Base-by-base conservation (phyloP, 2,329 filamentous ascomycete genomes). In the Aureobasidium uvarum region DNA sequence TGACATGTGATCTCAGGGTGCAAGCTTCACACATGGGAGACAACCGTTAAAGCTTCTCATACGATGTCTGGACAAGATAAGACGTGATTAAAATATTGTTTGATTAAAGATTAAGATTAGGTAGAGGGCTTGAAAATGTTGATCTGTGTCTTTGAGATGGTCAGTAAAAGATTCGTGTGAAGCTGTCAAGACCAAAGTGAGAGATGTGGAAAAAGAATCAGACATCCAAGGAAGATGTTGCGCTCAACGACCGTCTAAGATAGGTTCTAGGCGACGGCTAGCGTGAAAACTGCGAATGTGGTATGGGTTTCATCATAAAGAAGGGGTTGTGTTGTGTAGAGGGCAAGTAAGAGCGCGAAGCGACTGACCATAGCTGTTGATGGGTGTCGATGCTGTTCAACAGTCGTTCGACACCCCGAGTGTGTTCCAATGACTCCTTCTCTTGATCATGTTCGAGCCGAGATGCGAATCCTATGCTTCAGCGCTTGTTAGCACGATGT, bases 201-300 rank as follows among this genome's bases (percentile, higher is more conserved):
- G 31, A 62, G 16, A 10, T 52, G 14, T 62, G 41, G n/a, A 31
- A 33, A 20, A 11, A 18, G 31, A 60, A 66, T 73, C 75, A 76
- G 75, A 76, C 75, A 77, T 77, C 75, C 74, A 76, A 77, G 75
- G 75, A 76, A 76, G 75, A 76, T 75, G 72, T 66, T 60, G 68
- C 75, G 71, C 74, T 75, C 75, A 77, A 69, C 70, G 74, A 69
- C 72, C 71, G 70, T 72, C 71, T 73, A 67, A 70, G 68, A 68
- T 76, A 76, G 74, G 76, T 77, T 77, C 75, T 75, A 71, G 71
- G 71, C 74, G 75, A 75, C 70, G 74, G 73, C 75, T 78, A 72
- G 82, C 90, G 89, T 90, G 89, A 86, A 92, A 92, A 92, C 89
- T 92, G 89, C 89, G 89, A 92, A 91, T 90, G 82, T 85, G 81